Base-by-base conservation (phyloP, 1,139 yeast genomes). In the Taphrina sp. region DNA sequence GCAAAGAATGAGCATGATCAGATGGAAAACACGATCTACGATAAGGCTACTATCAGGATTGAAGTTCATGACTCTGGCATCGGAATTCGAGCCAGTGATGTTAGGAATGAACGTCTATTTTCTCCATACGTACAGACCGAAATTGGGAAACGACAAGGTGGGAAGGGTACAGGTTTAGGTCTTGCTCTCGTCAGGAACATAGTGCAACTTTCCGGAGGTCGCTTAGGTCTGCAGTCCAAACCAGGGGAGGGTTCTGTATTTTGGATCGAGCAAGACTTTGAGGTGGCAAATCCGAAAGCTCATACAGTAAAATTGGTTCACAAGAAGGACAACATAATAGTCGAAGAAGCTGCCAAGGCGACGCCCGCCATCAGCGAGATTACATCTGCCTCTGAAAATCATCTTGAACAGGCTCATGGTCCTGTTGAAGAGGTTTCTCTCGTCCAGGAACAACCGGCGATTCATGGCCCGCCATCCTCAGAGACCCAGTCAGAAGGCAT, bases 121-220 rank as follows among this genome's bases (percentile, higher is more conserved):
- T 39, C 47, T 20, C 56, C 56, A 19, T 52, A 52, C 28, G 56
- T 52, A 7, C 56, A 52, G 17, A 52, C 56, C 12, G 56, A 52
- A 22, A 43, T 42, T n/a, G 56, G 56, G 8, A 42, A 43, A 17
- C 41, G 56, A 3, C 56, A 52, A 29, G 56, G 56, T 14, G 56
- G 56, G 22, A 52, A 52, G 36, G 56, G 56, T 8, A 52, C 56
- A 10, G 56, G 56, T 5, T 17, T 52, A 14, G 56, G 56, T 12
- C 43, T 52, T n/a, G 56, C 56, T 8, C 43, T 52, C 14, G 56
- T 52, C 26, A 22, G 56, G 22, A 52, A 52, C 31, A 52, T 52
- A 10, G 56, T 52, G 5, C 49, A 52, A 23, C 43, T 52, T 3
- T 42, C 49, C 10, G 56, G 56, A 12, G 56, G 56, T 4, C 49